A percentile compares a stretch with the other conserved stretches of the same genome.
phyloP scores from a whole-genome alignment of 768 basidiomycete genomes.

The Tricholoma sp. region DNA sequence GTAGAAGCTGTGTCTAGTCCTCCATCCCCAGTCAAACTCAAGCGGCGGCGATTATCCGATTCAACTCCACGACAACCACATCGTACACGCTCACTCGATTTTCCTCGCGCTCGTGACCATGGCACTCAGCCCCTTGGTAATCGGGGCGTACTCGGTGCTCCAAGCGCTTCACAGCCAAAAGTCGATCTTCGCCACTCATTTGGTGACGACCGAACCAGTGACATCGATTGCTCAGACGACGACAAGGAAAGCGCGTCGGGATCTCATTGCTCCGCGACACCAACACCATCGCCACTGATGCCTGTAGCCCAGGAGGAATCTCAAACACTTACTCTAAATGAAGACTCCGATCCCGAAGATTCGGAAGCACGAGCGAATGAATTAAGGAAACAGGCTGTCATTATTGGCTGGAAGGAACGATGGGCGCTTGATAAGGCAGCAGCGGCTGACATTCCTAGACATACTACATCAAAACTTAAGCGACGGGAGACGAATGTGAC shows the following conservation, averaged over 20 bases:
- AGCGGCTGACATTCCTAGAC: constrained; percentile 26
- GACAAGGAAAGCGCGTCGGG: constrained; percentile 15
- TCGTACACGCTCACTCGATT: constrained; percentile 13
- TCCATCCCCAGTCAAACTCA: constrained; percentile 9
- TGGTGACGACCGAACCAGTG: constrained; percentile 37
- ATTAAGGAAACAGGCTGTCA: constrained; percentile 36
- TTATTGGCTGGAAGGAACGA: constrained; percentile 49
- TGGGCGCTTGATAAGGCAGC: constrained; percentile 40
- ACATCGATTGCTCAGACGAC: constrained; percentile 37
- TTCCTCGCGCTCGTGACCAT: constrained; percentile 6
- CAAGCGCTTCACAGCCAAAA: constrained; percentile 15
- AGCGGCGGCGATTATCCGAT: constrained; percentile 6
- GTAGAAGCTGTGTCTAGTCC: constrained; percentile 53
- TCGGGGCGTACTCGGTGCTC: not conserved
- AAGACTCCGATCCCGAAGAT: constrained; percentile 27
- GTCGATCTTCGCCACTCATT: constrained; percentile 44
- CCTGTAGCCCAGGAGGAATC: constrained; percentile 16
- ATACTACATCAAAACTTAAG: constrained; percentile 22
- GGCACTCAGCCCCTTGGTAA: not conserved
- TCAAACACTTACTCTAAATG: constrained; percentile 6
- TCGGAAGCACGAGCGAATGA: constrained; percentile 17
- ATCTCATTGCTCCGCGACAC: constrained; percentile 23
- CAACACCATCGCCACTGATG: constrained; percentile 34
- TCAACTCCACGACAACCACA: constrained; percentile 2
- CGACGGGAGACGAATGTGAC: constrained; percentile 44